These are phyloP conservation scores for Scutellaria baicalensis DNA, from an alignment of 257 asterid genomes.

Conservation along the genomic window DNA sequence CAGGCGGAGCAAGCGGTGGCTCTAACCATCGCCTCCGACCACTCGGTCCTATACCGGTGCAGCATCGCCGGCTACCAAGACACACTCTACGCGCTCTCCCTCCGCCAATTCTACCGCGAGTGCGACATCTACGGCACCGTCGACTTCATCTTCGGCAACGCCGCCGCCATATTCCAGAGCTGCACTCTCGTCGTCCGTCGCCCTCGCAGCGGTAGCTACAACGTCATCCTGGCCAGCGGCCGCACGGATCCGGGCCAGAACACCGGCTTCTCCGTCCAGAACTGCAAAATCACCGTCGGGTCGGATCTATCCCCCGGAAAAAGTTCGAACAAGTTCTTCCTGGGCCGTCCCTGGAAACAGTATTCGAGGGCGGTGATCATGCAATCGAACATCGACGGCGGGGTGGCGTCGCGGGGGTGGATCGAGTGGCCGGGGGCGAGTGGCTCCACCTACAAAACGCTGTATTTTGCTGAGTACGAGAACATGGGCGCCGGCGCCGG, in stretches of 20 bases:
- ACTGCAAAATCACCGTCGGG: conserved; percentile 35
- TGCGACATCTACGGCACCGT: conserved; percentile 74
- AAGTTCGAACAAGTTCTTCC: conserved; percentile 25
- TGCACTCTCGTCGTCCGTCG: conserved; percentile 42
- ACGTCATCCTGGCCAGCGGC: conserved; percentile 55
- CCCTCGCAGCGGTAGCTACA: conserved; percentile 36
- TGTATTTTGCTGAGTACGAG: conserved; percentile 50
- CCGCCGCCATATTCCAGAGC: conserved; percentile 63
- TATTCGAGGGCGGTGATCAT: conserved; percentile 61
- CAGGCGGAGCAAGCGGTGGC: conserved; percentile 54
- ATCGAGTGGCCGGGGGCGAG: conserved; percentile 56
- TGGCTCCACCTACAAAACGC: conserved; percentile 23
- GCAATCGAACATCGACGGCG: conserved; percentile 53
- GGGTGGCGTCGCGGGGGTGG: conserved; percentile 49
- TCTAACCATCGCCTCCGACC: conserved; percentile 50
- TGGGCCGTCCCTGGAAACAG: conserved; percentile 63
- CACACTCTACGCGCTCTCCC: conserved; percentile 53
- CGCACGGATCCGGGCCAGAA: conserved; percentile 62
- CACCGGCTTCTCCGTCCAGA: conserved; percentile 66
- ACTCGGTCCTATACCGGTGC: conserved; percentile 47
- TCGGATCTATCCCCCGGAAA: conserved; percentile 29
- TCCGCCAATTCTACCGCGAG: conserved; percentile 72
- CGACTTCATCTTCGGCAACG: conserved; percentile 69
- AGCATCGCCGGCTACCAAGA: conserved; percentile 64
- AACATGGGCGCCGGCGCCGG: conserved; percentile 46